phyloP scores from a whole-genome alignment of 108 stramenopile genomes.

The Mayamaea pseudoterrestris region DNA sequence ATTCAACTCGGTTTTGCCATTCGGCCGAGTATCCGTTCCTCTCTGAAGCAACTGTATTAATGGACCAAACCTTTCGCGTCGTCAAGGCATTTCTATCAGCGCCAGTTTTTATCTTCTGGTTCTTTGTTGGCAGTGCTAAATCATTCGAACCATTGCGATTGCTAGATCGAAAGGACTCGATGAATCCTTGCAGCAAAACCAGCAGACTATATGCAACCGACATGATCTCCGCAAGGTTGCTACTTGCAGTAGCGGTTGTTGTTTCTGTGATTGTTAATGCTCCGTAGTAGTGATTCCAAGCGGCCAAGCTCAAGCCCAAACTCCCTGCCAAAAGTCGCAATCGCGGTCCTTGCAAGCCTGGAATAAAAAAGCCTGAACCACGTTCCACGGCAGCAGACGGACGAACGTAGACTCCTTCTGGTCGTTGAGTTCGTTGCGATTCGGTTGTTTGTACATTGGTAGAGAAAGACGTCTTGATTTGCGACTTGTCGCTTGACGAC shows the following conservation, averaged over 20 bases:
- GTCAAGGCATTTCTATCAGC: background rate
- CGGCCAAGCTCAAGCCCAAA: constrained; percentile 35
- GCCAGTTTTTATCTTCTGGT: background rate
- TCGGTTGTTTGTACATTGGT: background rate
- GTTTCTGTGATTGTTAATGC: background rate
- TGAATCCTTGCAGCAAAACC: constrained; percentile 55
- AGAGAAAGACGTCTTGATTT: no score
- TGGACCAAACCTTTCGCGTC: constrained; percentile 10
- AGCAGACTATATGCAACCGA: constrained; percentile 41
- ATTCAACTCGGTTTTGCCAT: constrained; percentile 21
- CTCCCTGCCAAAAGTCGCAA: constrained; percentile 57
- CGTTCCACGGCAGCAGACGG: constrained; percentile 90
- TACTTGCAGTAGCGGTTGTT: background rate
- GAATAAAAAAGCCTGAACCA: constrained; percentile 91
- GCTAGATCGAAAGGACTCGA: no score
- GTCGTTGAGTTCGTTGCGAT: background rate
- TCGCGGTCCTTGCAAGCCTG: constrained; percentile 85
- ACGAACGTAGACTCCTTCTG: constrained; percentile 71
- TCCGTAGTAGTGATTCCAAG: constrained; percentile 28
- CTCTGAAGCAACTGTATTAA: no score
- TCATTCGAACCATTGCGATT: no score
- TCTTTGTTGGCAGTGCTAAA: background rate
- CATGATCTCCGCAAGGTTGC: constrained; percentile 29
- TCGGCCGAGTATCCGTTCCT: no score
- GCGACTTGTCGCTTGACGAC: no score